These are phyloP conservation scores for Aspergillus intermedius DNA, from an alignment of 2,329 filamentous ascomycete species.

Conservation along the genomic window DNA sequence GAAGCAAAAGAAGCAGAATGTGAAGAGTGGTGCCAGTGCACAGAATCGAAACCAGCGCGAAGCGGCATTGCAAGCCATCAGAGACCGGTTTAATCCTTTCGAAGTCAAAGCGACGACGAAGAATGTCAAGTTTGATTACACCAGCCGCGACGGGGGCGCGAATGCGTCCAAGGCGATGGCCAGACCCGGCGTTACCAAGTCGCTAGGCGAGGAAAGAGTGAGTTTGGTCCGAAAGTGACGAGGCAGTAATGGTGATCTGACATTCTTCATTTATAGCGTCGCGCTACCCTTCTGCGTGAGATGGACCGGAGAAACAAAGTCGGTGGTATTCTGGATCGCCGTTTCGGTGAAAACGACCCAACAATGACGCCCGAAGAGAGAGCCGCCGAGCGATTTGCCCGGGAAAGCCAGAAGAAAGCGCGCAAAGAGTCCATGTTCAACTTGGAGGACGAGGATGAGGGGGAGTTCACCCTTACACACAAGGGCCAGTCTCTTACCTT, in stretches of 20 bases:
- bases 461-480: conserved; percentile 70
- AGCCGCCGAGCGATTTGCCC: conserved; percentile 82
- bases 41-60: conserved; percentile 72
- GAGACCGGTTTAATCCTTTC: conserved; percentile 96
- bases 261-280: conserved; percentile 47
- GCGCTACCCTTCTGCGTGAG: conserved; percentile 78
- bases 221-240: conserved; percentile 17
- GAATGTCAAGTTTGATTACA: conserved; percentile 79
- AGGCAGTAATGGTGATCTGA: not conserved
- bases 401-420: conserved; percentile 73
- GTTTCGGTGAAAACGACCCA: conserved; percentile 93
- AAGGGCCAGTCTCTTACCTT: conserved; percentile 68
- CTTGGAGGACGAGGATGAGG: conserved; percentile 74
- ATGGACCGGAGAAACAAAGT: conserved; percentile 85
- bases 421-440: conserved; percentile 81
- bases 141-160: conserved; percentile 50
- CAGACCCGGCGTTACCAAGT: conserved; percentile 77
- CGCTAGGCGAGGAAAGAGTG: conserved; percentile 77
- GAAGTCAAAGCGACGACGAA: conserved; percentile 76
- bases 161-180: conserved; percentile 46
- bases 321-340: conserved; percentile 83
- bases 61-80: conserved; percentile 74
- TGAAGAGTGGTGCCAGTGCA: conserved; percentile 58
- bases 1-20: conserved; percentile 76
- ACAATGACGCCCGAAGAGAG: conserved; percentile 89